Conservation (phyloP, 1,284 basidiomycete genomes). For the Rhizoctonia solani region DNA sequence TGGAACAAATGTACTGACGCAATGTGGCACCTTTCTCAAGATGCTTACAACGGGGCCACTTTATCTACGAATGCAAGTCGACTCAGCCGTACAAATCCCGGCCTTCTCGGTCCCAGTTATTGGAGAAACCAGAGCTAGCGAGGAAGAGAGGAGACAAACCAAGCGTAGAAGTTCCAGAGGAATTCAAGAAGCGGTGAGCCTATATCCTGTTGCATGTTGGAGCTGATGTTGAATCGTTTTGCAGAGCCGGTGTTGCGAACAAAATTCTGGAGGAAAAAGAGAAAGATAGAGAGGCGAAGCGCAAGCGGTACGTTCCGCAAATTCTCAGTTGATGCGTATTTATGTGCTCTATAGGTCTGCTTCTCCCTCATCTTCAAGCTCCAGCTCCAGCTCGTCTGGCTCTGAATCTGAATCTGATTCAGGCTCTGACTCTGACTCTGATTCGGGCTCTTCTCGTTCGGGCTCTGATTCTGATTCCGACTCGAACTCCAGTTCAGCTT, state of each 20-base stretch:
- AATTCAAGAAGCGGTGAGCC: constrained; percentile 74
- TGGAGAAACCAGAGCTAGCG: constrained; percentile 71
- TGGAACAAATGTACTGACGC: neutral
- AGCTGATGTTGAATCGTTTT: neutral
- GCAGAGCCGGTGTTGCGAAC: constrained; percentile 69
- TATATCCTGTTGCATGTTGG: constrained; percentile 5
- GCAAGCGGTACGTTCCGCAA: constrained; percentile 39
- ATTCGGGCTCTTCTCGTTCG: constrained; percentile 47
- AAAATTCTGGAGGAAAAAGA: constrained; percentile 73
- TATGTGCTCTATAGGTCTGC: constrained; percentile 14
- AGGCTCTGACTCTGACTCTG: constrained; percentile 47
- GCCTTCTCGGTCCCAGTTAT: constrained; percentile 73
- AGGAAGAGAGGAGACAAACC: constrained; percentile 67
- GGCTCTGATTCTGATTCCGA: constrained; percentile 18
- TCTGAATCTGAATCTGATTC: constrained; percentile 41
- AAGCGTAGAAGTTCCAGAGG: constrained; percentile 74
- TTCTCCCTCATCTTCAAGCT: constrained; percentile 39
- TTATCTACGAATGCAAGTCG: constrained; percentile 76
- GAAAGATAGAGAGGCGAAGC: constrained; percentile 60
- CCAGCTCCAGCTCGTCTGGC: constrained; percentile 50
- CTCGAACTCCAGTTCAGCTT: constrained; percentile 13
- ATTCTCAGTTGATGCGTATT: neutral
- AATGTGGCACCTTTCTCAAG: neutral
- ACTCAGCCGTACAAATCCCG: constrained; percentile 72
- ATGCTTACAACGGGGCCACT: constrained; percentile 60